Percentiles rank a stretch among this genome's conserved stretches.
Evolutionary conservation across 1,284 basidiomycete genomes (phyloP).

Genomic region (Entoloma clypeatum): DNA sequence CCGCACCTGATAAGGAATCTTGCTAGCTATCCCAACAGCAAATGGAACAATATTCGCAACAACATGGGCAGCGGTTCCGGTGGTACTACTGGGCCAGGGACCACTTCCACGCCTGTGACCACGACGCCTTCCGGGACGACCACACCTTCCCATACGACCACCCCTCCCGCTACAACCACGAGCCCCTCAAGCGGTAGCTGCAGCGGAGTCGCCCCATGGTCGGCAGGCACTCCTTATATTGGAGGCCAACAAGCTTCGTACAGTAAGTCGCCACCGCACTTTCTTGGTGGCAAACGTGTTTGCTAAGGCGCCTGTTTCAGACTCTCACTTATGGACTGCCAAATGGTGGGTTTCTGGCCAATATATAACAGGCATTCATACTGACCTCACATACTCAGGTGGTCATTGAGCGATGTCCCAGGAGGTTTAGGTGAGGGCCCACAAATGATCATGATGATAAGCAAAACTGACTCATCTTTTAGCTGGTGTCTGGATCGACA

Average conservation of each 20-base stretch:
- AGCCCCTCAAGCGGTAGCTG: constrained; percentile 36
- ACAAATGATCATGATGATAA: no score
- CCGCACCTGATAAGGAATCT: background rate
- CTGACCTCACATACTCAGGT: no score
- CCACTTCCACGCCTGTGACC: no score
- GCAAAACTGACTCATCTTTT: constrained; percentile 1
- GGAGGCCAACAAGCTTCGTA: constrained; percentile 48
- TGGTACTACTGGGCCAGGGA: no score
- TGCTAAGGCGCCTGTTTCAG: constrained; percentile 16
- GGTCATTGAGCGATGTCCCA: constrained; percentile 55
- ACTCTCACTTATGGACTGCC: constrained; percentile 46
- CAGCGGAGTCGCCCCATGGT: constrained; percentile 51
- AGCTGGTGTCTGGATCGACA: constrained; percentile 34
- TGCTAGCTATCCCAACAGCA: constrained; percentile 57
- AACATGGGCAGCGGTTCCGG: constrained; percentile 48
- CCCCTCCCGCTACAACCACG: constrained; percentile 18
- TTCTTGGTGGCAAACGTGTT: background rate
- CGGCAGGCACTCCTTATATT: constrained; percentile 41
- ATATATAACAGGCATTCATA: background rate
- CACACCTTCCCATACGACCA: constrained; percentile 21
- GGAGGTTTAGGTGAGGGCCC: constrained; percentile 43
- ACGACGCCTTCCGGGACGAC: constrained; percentile 19
- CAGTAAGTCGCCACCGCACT: constrained; percentile 31
- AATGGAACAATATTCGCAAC: constrained; percentile 64
- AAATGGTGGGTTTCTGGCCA: constrained; percentile 34